Conservation (phyloP, 805 yeast genomes). For the Lipomyces starkeyi region DNA sequence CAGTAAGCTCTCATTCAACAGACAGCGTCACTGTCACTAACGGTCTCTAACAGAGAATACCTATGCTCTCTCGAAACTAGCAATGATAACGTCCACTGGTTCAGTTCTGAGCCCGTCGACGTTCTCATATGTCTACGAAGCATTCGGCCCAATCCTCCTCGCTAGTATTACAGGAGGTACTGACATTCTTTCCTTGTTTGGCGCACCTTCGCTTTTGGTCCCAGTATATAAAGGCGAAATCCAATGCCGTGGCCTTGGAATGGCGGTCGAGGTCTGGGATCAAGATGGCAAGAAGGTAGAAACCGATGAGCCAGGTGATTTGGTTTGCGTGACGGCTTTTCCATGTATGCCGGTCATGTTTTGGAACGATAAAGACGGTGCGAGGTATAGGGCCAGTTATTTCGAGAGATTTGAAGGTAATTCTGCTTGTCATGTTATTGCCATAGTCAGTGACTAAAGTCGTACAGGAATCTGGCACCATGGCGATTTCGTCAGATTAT, state of each 20-base stretch:
- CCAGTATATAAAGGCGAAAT: conserved; percentile 40
- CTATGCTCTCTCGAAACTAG: conserved; percentile 24
- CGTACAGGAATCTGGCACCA: conserved; percentile 39
- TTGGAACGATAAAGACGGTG: conserved; percentile 36
- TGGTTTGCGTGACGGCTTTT: conserved; percentile 37
- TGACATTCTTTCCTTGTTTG: conserved; percentile 39
- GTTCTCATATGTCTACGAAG: conserved; percentile 37
- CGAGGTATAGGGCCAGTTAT: conserved; percentile 36
- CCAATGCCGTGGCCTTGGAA: conserved; percentile 40
- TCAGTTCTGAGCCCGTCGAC: conserved; percentile 40
- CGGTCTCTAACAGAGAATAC: conserved; percentile 4
- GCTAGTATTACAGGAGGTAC: conserved; percentile 41
- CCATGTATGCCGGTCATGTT: conserved; percentile 42
- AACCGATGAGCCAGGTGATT: conserved; percentile 37
- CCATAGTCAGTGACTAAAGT: neutral
- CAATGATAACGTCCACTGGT: conserved; percentile 39
- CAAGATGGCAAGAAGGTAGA: conserved; percentile 28
- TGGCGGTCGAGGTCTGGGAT: conserved; percentile 40
- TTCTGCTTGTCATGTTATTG: neutral
- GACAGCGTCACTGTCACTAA: neutral
- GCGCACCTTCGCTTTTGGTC: conserved; percentile 36
- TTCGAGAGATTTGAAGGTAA: conserved; percentile 31
- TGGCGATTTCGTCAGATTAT: conserved; percentile 37
- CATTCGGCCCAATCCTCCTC: conserved; percentile 34
- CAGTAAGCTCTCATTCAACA: neutral